Percentiles rank a stretch among this genome's conserved stretches.
Conservation (phyloP, 495 filamentous ascomycete genomes). For the Hyaloscypha finlandica region DNA sequence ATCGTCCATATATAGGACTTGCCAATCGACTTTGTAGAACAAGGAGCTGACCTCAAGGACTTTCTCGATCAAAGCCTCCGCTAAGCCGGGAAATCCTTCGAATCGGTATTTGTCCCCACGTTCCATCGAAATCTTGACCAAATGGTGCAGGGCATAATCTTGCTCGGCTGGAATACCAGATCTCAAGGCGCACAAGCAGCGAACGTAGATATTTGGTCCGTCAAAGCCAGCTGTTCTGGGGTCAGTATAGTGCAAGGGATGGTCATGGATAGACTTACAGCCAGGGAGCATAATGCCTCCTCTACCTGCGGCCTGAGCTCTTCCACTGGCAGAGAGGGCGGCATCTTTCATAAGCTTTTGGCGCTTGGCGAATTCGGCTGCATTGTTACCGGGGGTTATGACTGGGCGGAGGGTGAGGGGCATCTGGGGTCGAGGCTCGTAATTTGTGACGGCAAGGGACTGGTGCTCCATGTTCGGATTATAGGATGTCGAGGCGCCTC, state of each 20-base stretch:
- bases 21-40: conserved; percentile 82
- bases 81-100: conserved; percentile 85
- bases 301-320: conserved; percentile 4
- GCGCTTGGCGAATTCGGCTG: conserved; percentile 56
- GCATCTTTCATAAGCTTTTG: conserved; percentile 34
- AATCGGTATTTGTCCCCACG: conserved; percentile 95
- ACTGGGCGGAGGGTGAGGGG: conserved; percentile 68
- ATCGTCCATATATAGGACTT: conserved; percentile 67
- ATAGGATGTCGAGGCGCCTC: conserved; percentile 34
- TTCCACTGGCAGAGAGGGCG: conserved; percentile 13
- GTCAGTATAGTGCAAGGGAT: neutral
- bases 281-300: conserved; percentile 55
- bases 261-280: conserved; percentile 37
- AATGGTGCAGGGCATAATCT: conserved; percentile 83
- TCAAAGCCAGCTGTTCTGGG: conserved; percentile 54
- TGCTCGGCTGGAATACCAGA: conserved; percentile 80
- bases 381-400: conserved; percentile 68
- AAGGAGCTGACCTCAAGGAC: conserved; percentile 70
- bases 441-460: conserved; percentile 56
- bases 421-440: conserved; percentile 56
- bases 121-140: conserved; percentile 94
- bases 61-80: conserved; percentile 85
- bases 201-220: conserved; percentile 85
- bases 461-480: conserved; percentile 40
- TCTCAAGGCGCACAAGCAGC: conserved; percentile 76